Base-by-base conservation (phyloP, 192 early-diverging fungal genomes). In the Cladochytrium replicatum region DNA sequence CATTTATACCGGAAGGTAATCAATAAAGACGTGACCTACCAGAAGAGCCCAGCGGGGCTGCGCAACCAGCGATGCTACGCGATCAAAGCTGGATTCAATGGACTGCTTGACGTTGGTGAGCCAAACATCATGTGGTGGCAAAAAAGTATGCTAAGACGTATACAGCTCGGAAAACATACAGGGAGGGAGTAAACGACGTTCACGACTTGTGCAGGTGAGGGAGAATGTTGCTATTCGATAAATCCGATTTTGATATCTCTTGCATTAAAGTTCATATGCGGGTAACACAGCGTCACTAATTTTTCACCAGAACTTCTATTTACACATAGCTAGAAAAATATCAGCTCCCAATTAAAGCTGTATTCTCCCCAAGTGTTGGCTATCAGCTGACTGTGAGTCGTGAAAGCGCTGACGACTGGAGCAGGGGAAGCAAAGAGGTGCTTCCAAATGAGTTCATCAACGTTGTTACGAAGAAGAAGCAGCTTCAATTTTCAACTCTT, bases 11-110 rank as follows among this genome's bases (percentile, higher is more conserved):
- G 13, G 13, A 37, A n/a, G 34, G 71, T 80, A 15, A 77, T 94
- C 15, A 77, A 90, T 44, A 69, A 75, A n/a, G 83, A 86, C 27
- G 54, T 86, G 2, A 62, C 68, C 0, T 65, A 72, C 40, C 80
- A 88, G 55, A 91, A 84, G 54, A 80, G 66, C 8, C 66, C 84
- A n/a, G 57, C 88, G 15, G 84, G 80, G 27, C 54, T 88, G 28
- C 68, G 82, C 29, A 87, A 89, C 52, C 91, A 91, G 62, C 70
- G 87, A 23, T 89, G 88, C 49, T 88, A 89, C 56, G 87, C 87
- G 3, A 80, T 92, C 29, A 89, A 86, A 29, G 66, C 52, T 24
- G 84, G 87, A 2, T 72, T 83, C 9, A 88, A 86, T 55, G 84
- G 87, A 1, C 72, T 93, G 28, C 74, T 95, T 17, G 91, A 95